Base-by-base conservation (phyloP, 192 early-diverging fungal species). In the Cetraspora pellucida region DNA sequence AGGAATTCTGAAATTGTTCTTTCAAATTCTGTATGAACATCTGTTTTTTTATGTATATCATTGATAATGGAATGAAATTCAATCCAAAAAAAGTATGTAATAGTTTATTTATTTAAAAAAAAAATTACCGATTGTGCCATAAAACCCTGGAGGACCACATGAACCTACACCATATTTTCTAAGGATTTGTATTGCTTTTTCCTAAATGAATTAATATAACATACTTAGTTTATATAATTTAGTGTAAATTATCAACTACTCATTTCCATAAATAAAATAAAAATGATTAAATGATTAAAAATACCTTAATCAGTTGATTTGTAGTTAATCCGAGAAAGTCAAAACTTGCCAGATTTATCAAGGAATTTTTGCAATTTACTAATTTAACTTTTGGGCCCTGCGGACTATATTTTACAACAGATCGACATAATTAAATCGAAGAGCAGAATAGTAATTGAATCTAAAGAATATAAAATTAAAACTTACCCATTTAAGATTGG, bases 1-100 rank as follows among this genome's bases (percentile, higher is more conserved):
- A 96, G 82, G 74, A 97, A 96, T 5, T 85, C 85, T 13, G 95
- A 95, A 63, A 99, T 81, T 50, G 92, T 89, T 70, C 88, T 86
- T 83, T 99, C 97, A 27, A 99, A 84, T 66, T 97, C 90, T 88
- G 95, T 93, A 73, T 99, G 97, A 14, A 99, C 95, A 84, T 99
- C 97, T 75, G 92, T 55, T 17, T n/a, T n/a, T n/a, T 31, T 14
- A 59, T 19, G 5, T 13, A 52, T 52, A 52, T 52, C 3, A 52
- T 52, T 19, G 3, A 52, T 43, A 27, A 55, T 19, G 11, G 0
- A 54, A 11, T 54, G 8, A 54, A 54, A 19, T 54, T 16, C 0
- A 54, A 19, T 14, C 13, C 4, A 64, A 37, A 13, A 28, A 64
- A 43, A 37, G 23, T 2, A 17, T 9, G 37, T 5, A 43, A 43